Evolutionary conservation across 352 stramenopile genomes (phyloP).

Genomic region (Phytophthora hybrid): DNA sequence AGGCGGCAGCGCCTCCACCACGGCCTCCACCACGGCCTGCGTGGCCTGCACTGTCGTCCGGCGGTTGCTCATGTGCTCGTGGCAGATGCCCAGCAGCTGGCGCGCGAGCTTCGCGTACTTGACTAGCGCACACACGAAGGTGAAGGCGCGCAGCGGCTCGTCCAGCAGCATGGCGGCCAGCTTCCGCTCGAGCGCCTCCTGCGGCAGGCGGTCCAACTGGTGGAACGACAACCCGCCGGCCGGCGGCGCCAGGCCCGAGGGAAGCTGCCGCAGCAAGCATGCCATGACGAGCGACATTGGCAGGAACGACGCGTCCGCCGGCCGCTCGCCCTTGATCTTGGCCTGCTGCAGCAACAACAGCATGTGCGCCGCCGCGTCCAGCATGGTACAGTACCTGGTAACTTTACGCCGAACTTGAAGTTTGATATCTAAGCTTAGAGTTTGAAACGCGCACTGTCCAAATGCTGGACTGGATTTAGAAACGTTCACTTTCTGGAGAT

Average conservation of each 20-base stretch:
- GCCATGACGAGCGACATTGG: slow-evolving; percentile 56
- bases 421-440: no score
- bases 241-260: slow-evolving; percentile 47
- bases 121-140: slow-evolving; percentile 47
- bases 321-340: slow-evolving; percentile 49
- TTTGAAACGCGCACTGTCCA: no score
- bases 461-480: no score
- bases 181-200: slow-evolving; percentile 41
- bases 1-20: slow-evolving; percentile 32
- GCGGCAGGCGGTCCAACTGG: slow-evolving; percentile 53
- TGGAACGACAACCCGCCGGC: slow-evolving; percentile 46
- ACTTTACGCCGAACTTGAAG: no score
- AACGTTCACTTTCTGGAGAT: no score
- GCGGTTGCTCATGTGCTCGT: slow-evolving; percentile 49
- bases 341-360: slow-evolving; percentile 59
- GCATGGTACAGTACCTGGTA: slow-evolving; percentile 26
- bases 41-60: slow-evolving; percentile 42
- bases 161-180: slow-evolving; percentile 38
- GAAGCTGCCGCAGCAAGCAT: slow-evolving; percentile 59
- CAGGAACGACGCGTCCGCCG: slow-evolving; percentile 59
- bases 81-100: slow-evolving; percentile 49
- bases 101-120: slow-evolving; percentile 52
- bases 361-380: slow-evolving; percentile 57
- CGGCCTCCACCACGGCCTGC: slow-evolving; percentile 40
- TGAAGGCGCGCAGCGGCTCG: slow-evolving; percentile 36